Base-by-base conservation (phyloP, 192 early-diverging fungal species). In the Coemansia sp. region DNA sequence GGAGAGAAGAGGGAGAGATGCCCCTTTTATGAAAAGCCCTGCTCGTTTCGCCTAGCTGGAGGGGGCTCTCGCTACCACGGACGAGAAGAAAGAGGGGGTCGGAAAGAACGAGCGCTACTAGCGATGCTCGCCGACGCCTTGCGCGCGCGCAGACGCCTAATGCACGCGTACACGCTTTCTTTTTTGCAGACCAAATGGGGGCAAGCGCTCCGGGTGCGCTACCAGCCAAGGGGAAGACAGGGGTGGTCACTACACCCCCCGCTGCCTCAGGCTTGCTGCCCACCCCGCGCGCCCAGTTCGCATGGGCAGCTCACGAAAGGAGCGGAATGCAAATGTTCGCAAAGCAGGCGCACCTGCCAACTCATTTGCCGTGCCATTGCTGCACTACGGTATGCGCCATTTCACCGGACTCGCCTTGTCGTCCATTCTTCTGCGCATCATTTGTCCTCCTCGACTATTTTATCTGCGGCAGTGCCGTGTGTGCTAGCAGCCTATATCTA, bases 211-310 rank as follows among this genome's bases (percentile, higher is more conserved):
- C 51, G 70, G 59, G 55, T 52, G 53, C 34, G 46, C 40, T 21
- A 39, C 52, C 52, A 26, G 49, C 61, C 60, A 71, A 38, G 68
- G 57, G 55, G 43, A 47, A 21, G 23, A 25, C 42, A 39, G 64
- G 56, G 64, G 59, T 41, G 59, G 64, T 38, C 38, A 18, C 8
- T 33, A 31, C 60, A 58, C 50, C 68, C 57, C 17, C 69, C 69
- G 6, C n/a, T 47, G 45, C 45, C 45, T 47, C 45, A 47, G 45
- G 45, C 45, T 31, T 26, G 27, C 45, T 17, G 45, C 45, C 45
- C 27, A 15, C 45, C 45, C 45, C 45, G 25, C 13, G 33, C 33
- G 8, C 33, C 33, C 13, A 34, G 6, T 34, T 34, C 33, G 33
- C n/a, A n/a, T n/a, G n/a, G n/a, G n/a, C n/a, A n/a, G n/a, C n/a